Percentiles rank a stretch among this genome's conserved stretches.
These are phyloP conservation scores for Moesziomyces globuligerus DNA, from an alignment of 1,284 basidiomycete species.

Conservation along the genomic window DNA sequence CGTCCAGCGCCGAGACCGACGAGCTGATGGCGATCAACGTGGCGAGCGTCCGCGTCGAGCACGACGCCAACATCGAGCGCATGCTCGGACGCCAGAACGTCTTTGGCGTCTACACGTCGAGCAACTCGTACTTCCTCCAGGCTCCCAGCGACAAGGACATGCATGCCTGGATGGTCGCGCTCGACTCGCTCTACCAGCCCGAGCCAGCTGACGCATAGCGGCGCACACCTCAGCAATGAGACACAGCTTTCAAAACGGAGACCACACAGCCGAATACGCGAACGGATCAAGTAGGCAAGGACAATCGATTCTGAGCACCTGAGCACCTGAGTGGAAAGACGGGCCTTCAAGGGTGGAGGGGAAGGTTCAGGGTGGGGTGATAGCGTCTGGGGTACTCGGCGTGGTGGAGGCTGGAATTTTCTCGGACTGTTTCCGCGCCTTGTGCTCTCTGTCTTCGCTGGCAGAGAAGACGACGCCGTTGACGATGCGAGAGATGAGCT, in stretches of 20 bases:
- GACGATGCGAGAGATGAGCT: constrained; percentile 13
- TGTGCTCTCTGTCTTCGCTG: too few relatives aligned
- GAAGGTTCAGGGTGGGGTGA: background rate
- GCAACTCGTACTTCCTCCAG: constrained; percentile 57
- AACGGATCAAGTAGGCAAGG: too few relatives aligned
- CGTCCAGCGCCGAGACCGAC: constrained; percentile 80
- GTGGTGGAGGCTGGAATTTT: too few relatives aligned
- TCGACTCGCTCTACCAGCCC: constrained; percentile 20
- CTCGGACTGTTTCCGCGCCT: background rate
- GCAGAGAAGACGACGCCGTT: constrained; percentile 4
- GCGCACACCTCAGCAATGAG: too few relatives aligned
- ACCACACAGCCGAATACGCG: too few relatives aligned
- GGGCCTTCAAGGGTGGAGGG: too few relatives aligned
- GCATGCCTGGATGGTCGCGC: constrained; percentile 44
- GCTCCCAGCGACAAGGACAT: constrained; percentile 33
- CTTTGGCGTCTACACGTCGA: constrained; percentile 54
- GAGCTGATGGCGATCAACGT: constrained; percentile 84
- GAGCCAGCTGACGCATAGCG: background rate
- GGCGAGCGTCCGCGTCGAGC: constrained; percentile 82
- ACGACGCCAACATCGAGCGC: constrained; percentile 83
- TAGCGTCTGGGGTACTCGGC: background rate
- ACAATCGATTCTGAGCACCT: too few relatives aligned
- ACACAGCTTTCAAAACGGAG: too few relatives aligned
- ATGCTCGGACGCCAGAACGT: constrained; percentile 73
- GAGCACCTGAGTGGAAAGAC: too few relatives aligned